phyloP scores from a whole-genome alignment of 345 rosid species.

The Kandelia obovata region DNA sequence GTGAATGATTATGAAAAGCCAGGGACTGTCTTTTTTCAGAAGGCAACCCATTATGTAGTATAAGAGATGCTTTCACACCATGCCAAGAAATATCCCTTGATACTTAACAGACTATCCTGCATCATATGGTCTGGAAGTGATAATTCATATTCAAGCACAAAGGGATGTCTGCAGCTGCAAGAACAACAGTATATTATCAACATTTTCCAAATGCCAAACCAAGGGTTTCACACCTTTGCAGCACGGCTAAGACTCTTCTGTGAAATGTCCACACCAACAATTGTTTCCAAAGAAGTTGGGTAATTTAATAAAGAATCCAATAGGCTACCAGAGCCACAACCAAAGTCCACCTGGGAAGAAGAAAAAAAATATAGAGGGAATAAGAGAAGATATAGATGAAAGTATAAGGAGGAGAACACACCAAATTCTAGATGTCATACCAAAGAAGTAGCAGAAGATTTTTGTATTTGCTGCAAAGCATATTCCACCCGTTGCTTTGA shows the following conservation, averaged over 20 bases:
- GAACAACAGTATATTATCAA: too few species aligned
- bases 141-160: too few species aligned
- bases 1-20: too few species aligned
- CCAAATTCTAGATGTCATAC: slow-evolving; percentile 30
- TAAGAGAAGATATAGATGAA: not conserved
- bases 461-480: slow-evolving; percentile 71
- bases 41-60: too few species aligned
- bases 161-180: too few species aligned
- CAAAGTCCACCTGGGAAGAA: slow-evolving; percentile 70
- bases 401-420: not conserved
- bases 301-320: slow-evolving; percentile 73
- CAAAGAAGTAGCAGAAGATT: slow-evolving; percentile 68
- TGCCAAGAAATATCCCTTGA: too few species aligned
- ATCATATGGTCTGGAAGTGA: too few species aligned
- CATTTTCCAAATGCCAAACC: not conserved
- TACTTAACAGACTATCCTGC: too few species aligned
- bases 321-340: slow-evolving; percentile 93
- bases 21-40: too few species aligned
- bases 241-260: slow-evolving; percentile 76
- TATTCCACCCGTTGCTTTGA: slow-evolving; percentile 94
- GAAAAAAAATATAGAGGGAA: not conserved
- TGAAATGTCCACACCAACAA: slow-evolving; percentile 84
- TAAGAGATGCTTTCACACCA: too few species aligned
- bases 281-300: slow-evolving; percentile 60
- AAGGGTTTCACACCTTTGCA: slow-evolving; percentile 62